phyloP scores from a whole-genome alignment of 2,329 filamentous ascomycete genomes.

The Verticillium tricorpus region DNA sequence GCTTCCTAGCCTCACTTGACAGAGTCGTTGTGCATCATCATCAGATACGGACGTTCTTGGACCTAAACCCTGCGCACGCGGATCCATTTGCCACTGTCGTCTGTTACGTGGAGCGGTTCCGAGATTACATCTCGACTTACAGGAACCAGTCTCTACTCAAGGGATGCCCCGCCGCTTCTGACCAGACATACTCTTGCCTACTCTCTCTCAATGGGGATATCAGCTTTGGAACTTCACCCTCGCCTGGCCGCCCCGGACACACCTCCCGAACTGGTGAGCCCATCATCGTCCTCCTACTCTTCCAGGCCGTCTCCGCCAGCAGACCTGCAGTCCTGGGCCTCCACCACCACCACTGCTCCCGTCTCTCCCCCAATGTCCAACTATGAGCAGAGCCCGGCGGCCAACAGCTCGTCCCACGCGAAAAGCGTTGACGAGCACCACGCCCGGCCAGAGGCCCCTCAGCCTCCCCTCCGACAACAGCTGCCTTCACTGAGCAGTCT shows the following conservation, averaged over 20 bases:
- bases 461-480: constrained; percentile 35
- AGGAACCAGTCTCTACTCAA: background rate
- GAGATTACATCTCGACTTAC: background rate
- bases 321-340: constrained; percentile 38
- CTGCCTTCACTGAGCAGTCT: constrained; percentile 54
- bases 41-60: background rate
- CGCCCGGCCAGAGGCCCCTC: constrained; percentile 27
- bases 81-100: background rate
- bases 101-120: background rate
- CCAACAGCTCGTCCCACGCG: constrained; percentile 36
- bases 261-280: constrained; percentile 50
- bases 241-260: constrained; percentile 48
- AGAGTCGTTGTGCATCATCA: background rate
- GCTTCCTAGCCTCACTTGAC: background rate
- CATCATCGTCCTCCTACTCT: constrained; percentile 42
- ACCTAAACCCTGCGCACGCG: background rate
- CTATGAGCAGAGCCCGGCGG: constrained; percentile 45
- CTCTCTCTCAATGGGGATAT: constrained; percentile 51
- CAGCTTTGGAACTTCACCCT: constrained; percentile 45
- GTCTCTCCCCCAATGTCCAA: constrained; percentile 54
- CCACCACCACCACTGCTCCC: constrained; percentile 29
- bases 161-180: background rate
- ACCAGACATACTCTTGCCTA: constrained; percentile 8
- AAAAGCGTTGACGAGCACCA: constrained; percentile 32
- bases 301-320: constrained; percentile 37